Conservation (phyloP, 805 yeast genomes). For the Myxozyma sirexii region DNA sequence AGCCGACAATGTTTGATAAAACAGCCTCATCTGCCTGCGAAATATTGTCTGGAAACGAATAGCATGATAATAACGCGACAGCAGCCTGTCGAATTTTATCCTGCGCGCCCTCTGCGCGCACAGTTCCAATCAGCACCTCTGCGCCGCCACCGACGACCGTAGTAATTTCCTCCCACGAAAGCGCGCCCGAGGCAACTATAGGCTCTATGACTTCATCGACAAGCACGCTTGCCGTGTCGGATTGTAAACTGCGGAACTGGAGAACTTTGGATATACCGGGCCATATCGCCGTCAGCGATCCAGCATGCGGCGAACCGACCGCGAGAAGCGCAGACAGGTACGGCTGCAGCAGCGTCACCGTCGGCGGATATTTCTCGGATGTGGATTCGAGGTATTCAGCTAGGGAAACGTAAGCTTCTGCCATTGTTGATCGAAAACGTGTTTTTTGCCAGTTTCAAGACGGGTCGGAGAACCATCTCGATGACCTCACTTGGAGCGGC, state of each 20-base stretch:
- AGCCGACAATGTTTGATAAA: not conserved
- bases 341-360: constrained; percentile 1
- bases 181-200: constrained; percentile 9
- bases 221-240: constrained; percentile 2
- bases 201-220: constrained; percentile 31
- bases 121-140: constrained; percentile 17
- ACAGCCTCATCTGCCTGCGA: not conserved
- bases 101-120: constrained; percentile 15
- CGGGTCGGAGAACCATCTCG: not conserved
- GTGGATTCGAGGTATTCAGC: constrained; percentile 9
- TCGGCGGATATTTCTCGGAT: constrained; percentile 1
- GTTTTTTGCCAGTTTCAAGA: not conserved
- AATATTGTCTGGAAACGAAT: constrained; percentile 5
- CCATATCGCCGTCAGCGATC: constrained; percentile 25
- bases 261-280: constrained; percentile 25
- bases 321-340: constrained; percentile 16
- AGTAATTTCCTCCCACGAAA: constrained; percentile 16
- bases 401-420: constrained; percentile 17
- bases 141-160: constrained; percentile 1
- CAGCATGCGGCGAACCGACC: constrained; percentile 12
- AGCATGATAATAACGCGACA: constrained; percentile 18
- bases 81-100: constrained; percentile 28
- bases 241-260: not conserved
- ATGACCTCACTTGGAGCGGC: no score
- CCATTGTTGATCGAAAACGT: not conserved